Percentiles rank a stretch among this genome's conserved stretches.
phyloP scores from a whole-genome alignment of 2,329 filamentous ascomycete genomes.

The Phaeosphaeria sp. region DNA sequence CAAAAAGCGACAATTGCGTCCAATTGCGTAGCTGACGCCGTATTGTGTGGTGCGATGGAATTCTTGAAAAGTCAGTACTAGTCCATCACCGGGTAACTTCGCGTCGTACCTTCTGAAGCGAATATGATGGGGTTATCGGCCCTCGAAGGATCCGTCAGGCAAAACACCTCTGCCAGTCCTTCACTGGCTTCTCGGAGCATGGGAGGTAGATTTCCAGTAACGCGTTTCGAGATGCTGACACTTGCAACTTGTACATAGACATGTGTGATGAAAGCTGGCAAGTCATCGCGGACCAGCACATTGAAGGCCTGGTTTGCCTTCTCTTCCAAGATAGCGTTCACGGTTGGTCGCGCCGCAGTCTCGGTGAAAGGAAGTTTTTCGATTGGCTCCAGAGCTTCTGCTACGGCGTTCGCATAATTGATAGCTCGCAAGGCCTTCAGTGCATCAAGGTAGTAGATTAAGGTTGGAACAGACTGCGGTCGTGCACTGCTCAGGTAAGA shows the following conservation, averaged over 20 bases:
- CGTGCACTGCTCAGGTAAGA: conserved; percentile 68
- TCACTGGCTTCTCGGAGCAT: conserved; percentile 74
- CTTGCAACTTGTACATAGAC: conserved; percentile 74
- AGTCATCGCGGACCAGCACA: conserved; percentile 68
- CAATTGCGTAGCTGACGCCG: conserved; percentile 74
- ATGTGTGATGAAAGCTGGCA: conserved; percentile 75
- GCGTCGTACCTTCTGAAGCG: conserved; percentile 69
- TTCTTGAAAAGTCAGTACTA: conserved; percentile 56
- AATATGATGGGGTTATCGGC: conserved; percentile 79
- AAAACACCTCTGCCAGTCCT: conserved; percentile 78
- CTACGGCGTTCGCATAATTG: conserved; percentile 73
- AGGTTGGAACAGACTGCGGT: conserved; percentile 67
- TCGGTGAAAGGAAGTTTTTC: conserved; percentile 63
- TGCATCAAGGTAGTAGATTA: conserved; percentile 76
- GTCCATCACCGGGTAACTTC: background rate
- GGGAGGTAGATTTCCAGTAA: conserved; percentile 70
- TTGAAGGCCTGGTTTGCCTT: conserved; percentile 72
- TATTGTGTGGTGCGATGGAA: conserved; percentile 79
- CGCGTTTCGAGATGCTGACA: conserved; percentile 69
- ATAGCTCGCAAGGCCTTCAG: conserved; percentile 75
- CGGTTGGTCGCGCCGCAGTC: conserved; percentile 58
- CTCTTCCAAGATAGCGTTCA: conserved; percentile 66
- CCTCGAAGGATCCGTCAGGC: conserved; percentile 75
- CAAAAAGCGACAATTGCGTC: conserved; percentile 79
- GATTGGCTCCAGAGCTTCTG: conserved; percentile 65